Base-by-base conservation (phyloP, 345 rosid genomes). In the Moricandia arvensis region DNA sequence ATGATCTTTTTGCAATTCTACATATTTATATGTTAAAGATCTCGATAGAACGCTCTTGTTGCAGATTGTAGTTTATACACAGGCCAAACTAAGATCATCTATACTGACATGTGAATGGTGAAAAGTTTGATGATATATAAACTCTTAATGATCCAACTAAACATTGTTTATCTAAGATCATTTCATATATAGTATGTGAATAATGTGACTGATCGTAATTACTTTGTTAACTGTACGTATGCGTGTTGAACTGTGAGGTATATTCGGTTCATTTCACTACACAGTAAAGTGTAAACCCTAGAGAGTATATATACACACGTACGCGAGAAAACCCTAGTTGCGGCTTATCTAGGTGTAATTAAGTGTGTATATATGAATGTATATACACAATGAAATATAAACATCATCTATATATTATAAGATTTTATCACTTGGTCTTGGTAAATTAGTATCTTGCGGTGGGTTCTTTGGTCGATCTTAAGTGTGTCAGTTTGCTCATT, bases 311-410 rank as follows among this genome's bases (percentile, higher is more conserved):
- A 45, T 7, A 34, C 35, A 37, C 15, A 15, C 8, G 27, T 7
- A 18, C 57, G 6, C 15, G 24, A 62, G 34, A 69, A 75, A 75
- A 62, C 69, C 74, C 79, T 75, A 69, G 74, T 33, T 24, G 45
- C 5, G 53, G 38, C 31, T 67, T 68, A 18, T 51, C 58, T 26
- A 54, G 18, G 30, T 72, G 51, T 47, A 21, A 2, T 21, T 21
- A 18, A 24, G 9, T 47, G 35, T 66, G 51, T 58, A 66, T 12
- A 6, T 41, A 17, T 43, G 45, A 35, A 66, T 31, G 58, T 12
- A 4, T 65, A 21, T 21, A 21, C 24, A 21, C 24, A 62, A 34
- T 62, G 15, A 62, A 62, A 34, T 34, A 12, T 13, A 12, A 4
- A 63, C 61, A 57, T 24, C 31, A 26, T 12, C 55, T 43, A 43